A percentile compares a stretch with the other conserved stretches of the same genome.
phyloP scores from a whole-genome alignment of 495 filamentous ascomycete genomes.

The Darksidea phi region DNA sequence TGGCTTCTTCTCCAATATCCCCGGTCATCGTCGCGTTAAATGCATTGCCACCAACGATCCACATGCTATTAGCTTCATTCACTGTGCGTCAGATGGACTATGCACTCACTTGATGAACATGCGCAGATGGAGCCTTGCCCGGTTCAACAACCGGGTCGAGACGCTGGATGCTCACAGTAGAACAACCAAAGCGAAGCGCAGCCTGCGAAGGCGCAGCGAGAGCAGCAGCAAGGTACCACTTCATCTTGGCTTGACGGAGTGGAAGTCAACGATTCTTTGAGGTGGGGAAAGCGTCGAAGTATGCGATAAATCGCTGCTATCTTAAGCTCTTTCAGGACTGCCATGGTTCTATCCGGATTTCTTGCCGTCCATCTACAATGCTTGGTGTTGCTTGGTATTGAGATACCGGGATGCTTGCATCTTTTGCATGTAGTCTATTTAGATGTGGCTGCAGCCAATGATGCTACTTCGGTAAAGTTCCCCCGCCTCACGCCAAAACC shows the following conservation, averaged over 20 bases:
- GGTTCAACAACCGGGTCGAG: slow-evolving; percentile 50
- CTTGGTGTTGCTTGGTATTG: too few species aligned
- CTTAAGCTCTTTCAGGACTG: too few species aligned
- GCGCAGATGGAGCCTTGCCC: slow-evolving; percentile 44
- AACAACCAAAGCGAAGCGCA: slow-evolving; percentile 50
- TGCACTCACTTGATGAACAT: slow-evolving; percentile 47
- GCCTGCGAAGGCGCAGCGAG: slow-evolving; percentile 47
- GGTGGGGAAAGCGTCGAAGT: too few species aligned
- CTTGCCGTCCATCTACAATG: too few species aligned
- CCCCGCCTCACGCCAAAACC: too few species aligned
- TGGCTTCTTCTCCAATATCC: slow-evolving; percentile 47
- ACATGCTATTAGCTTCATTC: background rate
- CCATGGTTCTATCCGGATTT: too few species aligned
- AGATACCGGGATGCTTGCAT: too few species aligned
- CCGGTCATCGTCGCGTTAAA: slow-evolving; percentile 52
- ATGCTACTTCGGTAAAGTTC: too few species aligned
- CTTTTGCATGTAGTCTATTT: too few species aligned
- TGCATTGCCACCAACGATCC: slow-evolving; percentile 50
- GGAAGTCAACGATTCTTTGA: background rate
- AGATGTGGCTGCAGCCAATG: too few species aligned
- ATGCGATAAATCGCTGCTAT: too few species aligned
- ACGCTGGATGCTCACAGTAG: slow-evolving; percentile 49
- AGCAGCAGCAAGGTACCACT: slow-evolving; percentile 43
- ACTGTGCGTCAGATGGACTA: too few species aligned
- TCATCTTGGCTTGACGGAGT: slow-evolving; percentile 45